phyloP scores from a whole-genome alignment of 129 eudicot species.

The Flaveria bidentis region DNA sequence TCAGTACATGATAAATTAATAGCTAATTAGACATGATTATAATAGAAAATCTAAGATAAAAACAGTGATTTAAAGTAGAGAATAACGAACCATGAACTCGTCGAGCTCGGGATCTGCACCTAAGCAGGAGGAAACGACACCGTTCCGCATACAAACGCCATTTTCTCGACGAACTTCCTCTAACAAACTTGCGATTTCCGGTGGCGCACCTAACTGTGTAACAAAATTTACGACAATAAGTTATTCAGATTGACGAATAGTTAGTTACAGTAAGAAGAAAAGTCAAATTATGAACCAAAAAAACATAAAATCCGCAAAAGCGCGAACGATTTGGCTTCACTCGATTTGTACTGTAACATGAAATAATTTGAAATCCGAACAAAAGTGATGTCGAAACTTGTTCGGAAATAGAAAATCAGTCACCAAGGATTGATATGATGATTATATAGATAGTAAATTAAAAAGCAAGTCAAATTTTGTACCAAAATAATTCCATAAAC shows the following conservation, averaged over 20 bases:
- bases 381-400: background rate
- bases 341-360: background rate
- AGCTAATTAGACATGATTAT: background rate
- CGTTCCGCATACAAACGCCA: conserved; percentile 45
- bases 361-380: background rate
- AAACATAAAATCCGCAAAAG: background rate
- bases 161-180: conserved; percentile 81
- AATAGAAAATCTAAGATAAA: background rate
- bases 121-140: conserved; percentile 41
- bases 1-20: background rate
- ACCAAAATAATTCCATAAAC: background rate
- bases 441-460: background rate
- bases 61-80: background rate
- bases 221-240: background rate
- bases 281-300: conserved; percentile 42
- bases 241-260: background rate
- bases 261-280: conserved; percentile 25
- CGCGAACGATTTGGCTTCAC: background rate
- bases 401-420: background rate
- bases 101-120: conserved; percentile 97
- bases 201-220: conserved; percentile 89
- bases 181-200: conserved; percentile 61
- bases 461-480: background rate
- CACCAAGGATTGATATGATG: background rate
- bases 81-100: conserved; percentile 73